Conservation (phyloP, 2,329 filamentous ascomycete species). For the Sporothrix curviconia region DNA sequence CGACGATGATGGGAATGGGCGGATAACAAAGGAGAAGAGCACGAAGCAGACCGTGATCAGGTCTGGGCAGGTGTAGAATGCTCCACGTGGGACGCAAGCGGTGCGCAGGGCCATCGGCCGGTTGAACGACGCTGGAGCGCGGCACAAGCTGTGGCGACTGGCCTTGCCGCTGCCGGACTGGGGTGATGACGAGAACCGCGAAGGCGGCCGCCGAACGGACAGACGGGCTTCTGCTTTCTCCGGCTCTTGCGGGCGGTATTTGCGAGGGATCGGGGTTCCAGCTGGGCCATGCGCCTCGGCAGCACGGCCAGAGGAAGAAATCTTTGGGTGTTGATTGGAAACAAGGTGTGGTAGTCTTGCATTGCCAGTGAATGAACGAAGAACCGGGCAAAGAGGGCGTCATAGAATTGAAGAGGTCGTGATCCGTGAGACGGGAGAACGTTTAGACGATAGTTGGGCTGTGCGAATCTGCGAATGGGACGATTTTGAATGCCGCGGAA, state of each 20-base stretch:
- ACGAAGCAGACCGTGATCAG: slow-evolving; percentile 64
- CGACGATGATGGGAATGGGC: slow-evolving; percentile 70
- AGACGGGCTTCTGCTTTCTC: slow-evolving; percentile 16
- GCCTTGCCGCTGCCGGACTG: slow-evolving; percentile 1
- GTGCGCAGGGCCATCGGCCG: slow-evolving; percentile 68
- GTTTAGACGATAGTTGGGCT: no score
- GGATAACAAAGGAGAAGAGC: slow-evolving; percentile 82
- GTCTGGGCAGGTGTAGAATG: slow-evolving; percentile 77
- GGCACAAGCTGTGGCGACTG: slow-evolving; percentile 56
- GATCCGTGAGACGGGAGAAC: no score
- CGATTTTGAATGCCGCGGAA: no score
- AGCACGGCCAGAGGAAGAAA: slow-evolving; percentile 24
- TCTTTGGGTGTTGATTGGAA: slow-evolving; percentile 26
- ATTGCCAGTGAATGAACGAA: slow-evolving; percentile 15
- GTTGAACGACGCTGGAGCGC: slow-evolving; percentile 74
- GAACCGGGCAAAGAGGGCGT: neutral
- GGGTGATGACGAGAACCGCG: slow-evolving; percentile 19
- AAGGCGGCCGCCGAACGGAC: slow-evolving; percentile 15
- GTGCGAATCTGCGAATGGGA: no score
- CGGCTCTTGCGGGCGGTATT: slow-evolving; percentile 23
- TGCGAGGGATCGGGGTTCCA: slow-evolving; percentile 29
- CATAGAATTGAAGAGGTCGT: neutral
- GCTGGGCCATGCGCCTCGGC: slow-evolving; percentile 24
- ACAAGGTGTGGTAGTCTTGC: slow-evolving; percentile 22
- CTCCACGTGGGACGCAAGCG: slow-evolving; percentile 74